Evolutionary conservation across 2,329 filamentous ascomycete species (phyloP).

Genomic region (Ustulina deusta): DNA sequence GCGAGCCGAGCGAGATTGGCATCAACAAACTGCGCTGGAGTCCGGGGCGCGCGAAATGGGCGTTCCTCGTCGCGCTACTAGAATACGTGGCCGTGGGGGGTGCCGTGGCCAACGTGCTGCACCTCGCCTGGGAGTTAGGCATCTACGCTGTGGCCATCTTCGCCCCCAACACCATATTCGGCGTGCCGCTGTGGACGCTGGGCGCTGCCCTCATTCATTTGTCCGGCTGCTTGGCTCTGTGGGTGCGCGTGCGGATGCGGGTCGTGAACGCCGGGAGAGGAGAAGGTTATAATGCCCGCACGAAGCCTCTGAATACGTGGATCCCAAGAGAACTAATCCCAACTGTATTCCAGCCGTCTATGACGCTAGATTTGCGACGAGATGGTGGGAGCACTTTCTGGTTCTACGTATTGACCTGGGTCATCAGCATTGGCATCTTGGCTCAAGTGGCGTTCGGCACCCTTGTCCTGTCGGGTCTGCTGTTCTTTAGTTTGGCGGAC

Average conservation of each 20-base stretch:
- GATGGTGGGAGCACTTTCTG: conserved; percentile 25
- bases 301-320: conserved; percentile 31
- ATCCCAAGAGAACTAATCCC: conserved; percentile 41
- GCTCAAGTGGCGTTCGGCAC: conserved; percentile 45
- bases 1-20: conserved; percentile 21
- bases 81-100: conserved; percentile 44
- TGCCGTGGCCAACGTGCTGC: conserved; percentile 45
- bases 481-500: conserved; percentile 42
- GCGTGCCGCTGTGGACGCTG: conserved; percentile 46
- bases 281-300: conserved; percentile 1
- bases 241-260: conserved; percentile 36
- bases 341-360: conserved; percentile 39
- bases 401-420: conserved; percentile 41
- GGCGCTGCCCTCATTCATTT: conserved; percentile 44
- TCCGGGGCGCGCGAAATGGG: conserved; percentile 15
- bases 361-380: conserved; percentile 32
- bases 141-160: conserved; percentile 46
- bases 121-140: conserved; percentile 46
- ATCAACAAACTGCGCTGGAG: conserved; percentile 29
- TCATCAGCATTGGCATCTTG: conserved; percentile 40
- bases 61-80: conserved; percentile 21
- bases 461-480: conserved; percentile 44
- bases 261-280: conserved; percentile 13
- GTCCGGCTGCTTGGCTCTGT: conserved; percentile 34
- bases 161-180: conserved; percentile 42